phyloP scores from a whole-genome alignment of 2,329 filamentous ascomycete species.

The Fusarium stilboides region DNA sequence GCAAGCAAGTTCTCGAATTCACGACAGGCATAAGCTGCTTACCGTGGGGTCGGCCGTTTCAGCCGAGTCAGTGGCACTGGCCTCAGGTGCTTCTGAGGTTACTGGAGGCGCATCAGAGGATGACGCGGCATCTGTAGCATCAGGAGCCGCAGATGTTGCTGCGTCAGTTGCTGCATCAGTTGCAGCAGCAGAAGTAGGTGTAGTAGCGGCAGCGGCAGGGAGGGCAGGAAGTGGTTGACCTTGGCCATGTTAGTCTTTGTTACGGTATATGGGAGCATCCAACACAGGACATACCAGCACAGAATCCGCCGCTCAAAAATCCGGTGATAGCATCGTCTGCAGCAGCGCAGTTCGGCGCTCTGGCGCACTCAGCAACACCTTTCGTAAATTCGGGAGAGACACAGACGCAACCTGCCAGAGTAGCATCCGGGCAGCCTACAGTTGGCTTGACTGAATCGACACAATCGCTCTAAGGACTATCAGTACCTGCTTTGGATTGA shows the following conservation, averaged over 20 bases:
- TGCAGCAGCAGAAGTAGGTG: slow-evolving; percentile 23
- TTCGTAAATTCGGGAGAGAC: slow-evolving; percentile 52
- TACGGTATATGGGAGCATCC: not conserved
- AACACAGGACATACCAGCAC: slow-evolving; percentile 40
- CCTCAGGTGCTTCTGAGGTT: slow-evolving; percentile 19
- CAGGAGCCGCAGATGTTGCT: slow-evolving; percentile 24
- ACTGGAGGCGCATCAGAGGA: slow-evolving; percentile 12
- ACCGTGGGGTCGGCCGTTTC: slow-evolving; percentile 33
- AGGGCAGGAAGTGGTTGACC: slow-evolving; percentile 29
- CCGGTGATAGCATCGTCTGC: slow-evolving; percentile 40
- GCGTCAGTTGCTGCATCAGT: slow-evolving; percentile 12
- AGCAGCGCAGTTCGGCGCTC: slow-evolving; percentile 44
- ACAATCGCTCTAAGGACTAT: slow-evolving; percentile 36
- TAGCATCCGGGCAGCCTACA: slow-evolving; percentile 48
- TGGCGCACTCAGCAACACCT: slow-evolving; percentile 61
- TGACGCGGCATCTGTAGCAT: slow-evolving; percentile 19
- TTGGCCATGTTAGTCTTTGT: slow-evolving; percentile 27
- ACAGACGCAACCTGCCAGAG: slow-evolving; percentile 60
- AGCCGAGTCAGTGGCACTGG: slow-evolving; percentile 5
- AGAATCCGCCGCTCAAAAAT: slow-evolving; percentile 42
- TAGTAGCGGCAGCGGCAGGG: slow-evolving; percentile 21
- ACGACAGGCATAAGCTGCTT: slow-evolving; percentile 10
- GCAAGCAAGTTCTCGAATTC: not conserved
- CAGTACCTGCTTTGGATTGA: slow-evolving; percentile 18
- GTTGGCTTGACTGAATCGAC: slow-evolving; percentile 26